These are phyloP conservation scores for Amphibolis antarctica DNA, from an alignment of 106 monocot species.

Conservation along the genomic window DNA sequence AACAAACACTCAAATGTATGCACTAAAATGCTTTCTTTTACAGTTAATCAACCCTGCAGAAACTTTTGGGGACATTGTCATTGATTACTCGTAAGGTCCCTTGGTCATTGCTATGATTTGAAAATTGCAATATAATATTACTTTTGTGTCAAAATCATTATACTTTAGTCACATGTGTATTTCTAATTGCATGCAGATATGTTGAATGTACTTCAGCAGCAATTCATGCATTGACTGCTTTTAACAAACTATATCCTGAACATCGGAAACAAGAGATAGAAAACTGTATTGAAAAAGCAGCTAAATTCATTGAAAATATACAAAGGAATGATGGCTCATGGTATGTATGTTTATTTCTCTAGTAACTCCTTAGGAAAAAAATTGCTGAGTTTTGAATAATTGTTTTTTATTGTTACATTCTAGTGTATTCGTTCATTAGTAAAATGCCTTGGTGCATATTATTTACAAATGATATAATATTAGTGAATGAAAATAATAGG, in stretches of 20 bases:
- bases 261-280: slow-evolving; percentile 78
- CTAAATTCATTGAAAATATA: slow-evolving; percentile 56
- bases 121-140: not conserved
- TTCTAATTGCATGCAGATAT: slow-evolving; percentile 29
- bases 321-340: slow-evolving; percentile 76
- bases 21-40: slow-evolving; percentile 3
- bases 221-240: slow-evolving; percentile 58
- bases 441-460: no score
- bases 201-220: slow-evolving; percentile 91
- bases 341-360: slow-evolving; percentile 22
- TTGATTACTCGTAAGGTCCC: slow-evolving; percentile 74
- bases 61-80: slow-evolving; percentile 89
- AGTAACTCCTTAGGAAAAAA: no score
- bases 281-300: slow-evolving; percentile 52
- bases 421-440: no score
- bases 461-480: no score
- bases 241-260: slow-evolving; percentile 66
- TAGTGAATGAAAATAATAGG: no score
- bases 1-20: not conserved
- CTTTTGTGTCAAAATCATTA: no score
- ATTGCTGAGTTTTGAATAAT: no score
- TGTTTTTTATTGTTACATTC: no score
- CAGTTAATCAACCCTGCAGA: slow-evolving; percentile 92
- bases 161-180: no score
- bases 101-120: not conserved